Evolutionary conservation across 257 asterid species (phyloP), one percentile per base, ranked within the genome.

Genomic region (Striga asiatica): DNA sequence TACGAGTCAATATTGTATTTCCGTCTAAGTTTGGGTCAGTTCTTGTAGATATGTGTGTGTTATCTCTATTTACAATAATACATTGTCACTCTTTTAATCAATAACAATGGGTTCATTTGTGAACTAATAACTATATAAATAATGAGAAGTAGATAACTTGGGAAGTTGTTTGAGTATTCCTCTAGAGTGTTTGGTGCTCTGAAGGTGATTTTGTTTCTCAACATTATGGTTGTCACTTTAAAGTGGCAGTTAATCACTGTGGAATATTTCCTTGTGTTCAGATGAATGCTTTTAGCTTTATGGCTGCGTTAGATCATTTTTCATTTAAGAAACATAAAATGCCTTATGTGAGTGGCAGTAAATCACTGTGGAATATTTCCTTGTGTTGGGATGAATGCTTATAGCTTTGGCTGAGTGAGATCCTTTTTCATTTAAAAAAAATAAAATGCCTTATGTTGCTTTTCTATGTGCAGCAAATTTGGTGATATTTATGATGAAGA

Each of bases 401-500:
- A 54, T 55, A 19, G 56, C 41, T 47, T 50, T 19, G 64, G 18
- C 31, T 3, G 18, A n/a, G 16, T 50, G 19, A 13, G 28, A 29
- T 48, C 31, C 56, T 57, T 62, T 61, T 58, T 51, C 27, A 46
- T 66, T 37, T 49, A 50, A 48, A 49, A 62, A 21, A 58, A n/a
- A 38, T 56, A 55, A 42, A 47, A 8, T 50, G 45, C 54, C 72
- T 70, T 65, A 62, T 69, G 22, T 61, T 8, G 56, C 46, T 60
- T 28, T 58, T 56, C 23, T 61, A 12, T 60, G 45, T 81, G 79
- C 95, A 92, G 99, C 85, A 84, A 85, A 72, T 92, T 92, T 54
- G 89, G 83, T 59, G 94, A 92, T 22, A 92, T 92, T 48, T 92
- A 77, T 59, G 97, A 92, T 71, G 91, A 88, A 66, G 99, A 88